Base-by-base conservation (phyloP, 805 yeast genomes). In the Wickerhamiella lipophila region DNA sequence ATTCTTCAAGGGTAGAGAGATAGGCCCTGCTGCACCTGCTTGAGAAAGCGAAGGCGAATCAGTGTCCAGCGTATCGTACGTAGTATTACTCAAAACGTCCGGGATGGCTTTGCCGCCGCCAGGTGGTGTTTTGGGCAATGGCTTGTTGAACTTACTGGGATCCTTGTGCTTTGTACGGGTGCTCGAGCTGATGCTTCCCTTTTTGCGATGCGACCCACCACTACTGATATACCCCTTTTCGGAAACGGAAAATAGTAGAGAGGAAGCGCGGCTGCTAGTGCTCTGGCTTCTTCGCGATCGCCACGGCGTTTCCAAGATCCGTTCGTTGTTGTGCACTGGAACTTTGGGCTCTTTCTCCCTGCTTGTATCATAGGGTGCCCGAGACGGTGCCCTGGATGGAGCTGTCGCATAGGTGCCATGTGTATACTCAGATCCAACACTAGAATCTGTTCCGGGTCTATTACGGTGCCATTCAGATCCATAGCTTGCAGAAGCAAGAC, bases 51-150 rank as follows among this genome's bases (percentile, higher is more conserved):
- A 4, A 32, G 38, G 38, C 5, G 38, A 32, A 16, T 32, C 15
- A 15, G 38, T 32, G 19, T 32, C 38, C 6, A 15, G 12, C 18
- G 38, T 32, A 15, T 32, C 38, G 11, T 32, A 32, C 11, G 38
- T 32, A 3, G 38, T 19, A 32, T 32, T 32, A 16, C 15, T 19
- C 12, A 11, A 5, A 15, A 32, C 12, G 11, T 32, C 38, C 19
- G 12, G 38, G 5, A 32, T 32, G 19, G 12, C 38, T 32, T 32
- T 32, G 4, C 38, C 38, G 15, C 38, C 38, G 11, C 38, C 38
- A 15, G 38, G 38, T 2, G 59, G 59, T 2, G 56, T 47, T 1
- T 46, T 29, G 1, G 59, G 59, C 9, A 56, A 39, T n/a, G 59
- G 59, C 43, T 55, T 56, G 49, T 55, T 50, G 23, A 54, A 40